Percentiles rank a stretch among this genome's conserved stretches.
phyloP scores from a whole-genome alignment of 768 basidiomycete genomes.

The Kwoniella europaea region DNA sequence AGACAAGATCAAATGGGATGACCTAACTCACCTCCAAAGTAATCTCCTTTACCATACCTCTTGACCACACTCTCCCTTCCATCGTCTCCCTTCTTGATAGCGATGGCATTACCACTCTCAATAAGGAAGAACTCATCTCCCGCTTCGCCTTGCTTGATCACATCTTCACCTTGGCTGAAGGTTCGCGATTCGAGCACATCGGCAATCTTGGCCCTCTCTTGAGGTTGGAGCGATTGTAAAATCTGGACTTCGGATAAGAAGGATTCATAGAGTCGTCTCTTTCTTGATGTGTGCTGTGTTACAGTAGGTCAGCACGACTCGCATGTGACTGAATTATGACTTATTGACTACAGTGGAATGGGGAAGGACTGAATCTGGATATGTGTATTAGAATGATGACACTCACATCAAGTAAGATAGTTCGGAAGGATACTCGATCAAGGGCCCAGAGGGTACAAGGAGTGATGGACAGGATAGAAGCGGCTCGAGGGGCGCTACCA shows the following conservation, averaged over 20 bases:
- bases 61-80: conserved; percentile 72
- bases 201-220: conserved; percentile 94
- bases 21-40: conserved; percentile 83
- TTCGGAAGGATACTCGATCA: conserved; percentile 97
- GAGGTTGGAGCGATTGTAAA: conserved; percentile 79
- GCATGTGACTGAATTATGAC: no score
- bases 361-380: neutral
- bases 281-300: conserved; percentile 72
- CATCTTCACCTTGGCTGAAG: conserved; percentile 80
- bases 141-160: conserved; percentile 90
- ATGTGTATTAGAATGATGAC: neutral
- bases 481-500: conserved; percentile 78
- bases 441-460: conserved; percentile 84
- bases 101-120: conserved; percentile 88
- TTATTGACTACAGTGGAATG: neutral
- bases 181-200: conserved; percentile 86
- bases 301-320: conserved; percentile 6
- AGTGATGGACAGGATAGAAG: conserved; percentile 85
- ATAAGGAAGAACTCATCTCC: conserved; percentile 98
- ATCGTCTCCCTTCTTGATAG: conserved; percentile 67
- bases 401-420: conserved; percentile 81
- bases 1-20: neutral
- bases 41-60: conserved; percentile 84
- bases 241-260: conserved; percentile 91
- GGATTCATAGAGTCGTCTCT: conserved; percentile 93